A percentile compares a stretch with the other conserved stretches of the same genome.
Conservation (phyloP, 2,329 filamentous ascomycete genomes). For the Tolypocladium tundrense region DNA sequence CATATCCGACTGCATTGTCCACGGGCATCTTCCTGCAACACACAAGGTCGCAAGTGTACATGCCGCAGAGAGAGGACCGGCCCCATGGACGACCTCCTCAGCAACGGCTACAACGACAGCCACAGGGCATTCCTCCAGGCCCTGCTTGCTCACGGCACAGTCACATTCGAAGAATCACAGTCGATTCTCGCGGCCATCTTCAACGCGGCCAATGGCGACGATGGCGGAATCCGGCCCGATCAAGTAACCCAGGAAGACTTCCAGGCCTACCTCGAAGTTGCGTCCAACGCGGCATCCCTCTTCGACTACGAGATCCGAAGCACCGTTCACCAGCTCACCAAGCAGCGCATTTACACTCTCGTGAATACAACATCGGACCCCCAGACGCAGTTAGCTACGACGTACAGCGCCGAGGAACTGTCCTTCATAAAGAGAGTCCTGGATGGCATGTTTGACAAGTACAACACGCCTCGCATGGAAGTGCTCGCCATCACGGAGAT, state of each 20-base stretch:
- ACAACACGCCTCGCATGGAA: constrained; percentile 73
- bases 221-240: constrained; percentile 36
- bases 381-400: constrained; percentile 78
- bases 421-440: constrained; percentile 80
- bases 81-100: constrained; percentile 18
- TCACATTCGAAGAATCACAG: constrained; percentile 66
- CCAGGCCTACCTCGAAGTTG: constrained; percentile 54
- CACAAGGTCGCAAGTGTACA: background rate
- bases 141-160: constrained; percentile 65
- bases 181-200: constrained; percentile 68
- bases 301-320: constrained; percentile 85
- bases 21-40: background rate
- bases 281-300: constrained; percentile 62
- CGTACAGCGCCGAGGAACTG: constrained; percentile 72
- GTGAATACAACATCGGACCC: constrained; percentile 83
- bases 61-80: background rate
- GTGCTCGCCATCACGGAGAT: constrained; percentile 72
- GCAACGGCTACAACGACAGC: constrained; percentile 40
- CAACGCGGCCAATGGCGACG: constrained; percentile 35
- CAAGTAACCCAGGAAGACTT: constrained; percentile 63
- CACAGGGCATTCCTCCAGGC: constrained; percentile 89
- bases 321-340: constrained; percentile 56
- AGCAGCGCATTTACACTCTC: constrained; percentile 65
- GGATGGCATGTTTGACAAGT: constrained; percentile 83
- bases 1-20: background rate